Percentiles rank a stretch among this genome's conserved stretches.
phyloP scores from a whole-genome alignment of 2,329 filamentous ascomycete genomes.

The Ceratocystis ficicola region DNA sequence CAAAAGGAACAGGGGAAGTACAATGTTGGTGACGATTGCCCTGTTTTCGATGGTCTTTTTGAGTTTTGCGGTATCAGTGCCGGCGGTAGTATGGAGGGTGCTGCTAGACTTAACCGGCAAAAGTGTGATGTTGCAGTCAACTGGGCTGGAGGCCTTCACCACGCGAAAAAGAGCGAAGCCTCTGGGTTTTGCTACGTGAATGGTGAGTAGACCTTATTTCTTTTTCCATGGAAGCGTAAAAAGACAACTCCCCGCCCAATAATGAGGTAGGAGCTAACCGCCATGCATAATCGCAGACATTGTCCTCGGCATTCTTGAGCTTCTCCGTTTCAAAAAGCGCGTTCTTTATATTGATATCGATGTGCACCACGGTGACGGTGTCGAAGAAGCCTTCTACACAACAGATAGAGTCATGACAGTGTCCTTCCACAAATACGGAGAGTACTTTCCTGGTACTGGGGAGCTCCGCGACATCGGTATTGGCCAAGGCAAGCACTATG shows the following conservation, averaged over 20 bases:
- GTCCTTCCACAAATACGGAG: conserved; percentile 93
- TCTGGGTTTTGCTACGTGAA: conserved; percentile 98
- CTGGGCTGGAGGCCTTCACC: conserved; percentile 93
- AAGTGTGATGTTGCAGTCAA: conserved; percentile 97
- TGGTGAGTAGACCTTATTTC: conserved; percentile 41
- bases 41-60: conserved; percentile 94
- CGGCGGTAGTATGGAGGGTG: conserved; percentile 86
- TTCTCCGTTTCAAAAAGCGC: conserved; percentile 78
- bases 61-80: conserved; percentile 93
- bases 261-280: not conserved
- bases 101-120: conserved; percentile 73
- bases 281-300: conserved; percentile 45
- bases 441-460: conserved; percentile 88
- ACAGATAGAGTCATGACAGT: conserved; percentile 88
- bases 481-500: conserved; percentile 77
- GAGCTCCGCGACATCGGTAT: conserved; percentile 77
- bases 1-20: conserved; percentile 69
- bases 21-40: conserved; percentile 93
- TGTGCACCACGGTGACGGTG: conserved; percentile 85
- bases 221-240: not conserved
- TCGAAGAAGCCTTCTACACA: conserved; percentile 87
- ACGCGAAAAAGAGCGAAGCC: conserved; percentile 93
- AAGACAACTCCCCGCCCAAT: not conserved
- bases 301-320: conserved; percentile 84
- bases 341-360: conserved; percentile 98